Evolutionary conservation across 177 flowering plant genomes (phyloP).

Genomic region (Vitis hybrid): DNA sequence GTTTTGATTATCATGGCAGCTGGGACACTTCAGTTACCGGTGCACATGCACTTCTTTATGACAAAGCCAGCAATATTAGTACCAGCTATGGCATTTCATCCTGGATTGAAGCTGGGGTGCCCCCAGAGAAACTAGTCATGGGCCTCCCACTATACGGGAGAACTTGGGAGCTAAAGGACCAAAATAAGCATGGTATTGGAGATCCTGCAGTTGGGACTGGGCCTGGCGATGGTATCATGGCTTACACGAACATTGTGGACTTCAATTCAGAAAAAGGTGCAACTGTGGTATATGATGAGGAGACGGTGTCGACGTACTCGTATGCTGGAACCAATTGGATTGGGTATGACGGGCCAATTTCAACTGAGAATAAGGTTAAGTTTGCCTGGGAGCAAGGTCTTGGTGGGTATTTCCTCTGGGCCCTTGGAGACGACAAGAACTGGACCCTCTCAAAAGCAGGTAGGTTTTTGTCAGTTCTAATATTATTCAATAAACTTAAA

Average conservation of each 20-base stretch:
- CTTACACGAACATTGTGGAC: constrained; percentile 17
- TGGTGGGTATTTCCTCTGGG: constrained; percentile 65
- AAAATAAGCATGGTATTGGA: constrained; percentile 34
- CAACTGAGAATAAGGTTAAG: constrained; percentile 27
- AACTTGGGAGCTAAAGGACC: constrained; percentile 49
- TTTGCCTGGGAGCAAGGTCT: constrained; percentile 33
- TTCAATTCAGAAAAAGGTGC: constrained; percentile 27
- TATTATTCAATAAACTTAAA: too few relatives aligned
- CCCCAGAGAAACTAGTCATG: constrained; percentile 44
- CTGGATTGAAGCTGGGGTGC: constrained; percentile 47
- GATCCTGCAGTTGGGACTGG: constrained; percentile 40
- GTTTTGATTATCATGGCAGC: constrained; percentile 48
- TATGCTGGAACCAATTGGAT: constrained; percentile 45
- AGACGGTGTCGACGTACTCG: constrained; percentile 43
- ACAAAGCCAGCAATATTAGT: constrained; percentile 30
- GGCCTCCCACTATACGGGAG: constrained; percentile 52
- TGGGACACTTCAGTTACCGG: constrained; percentile 44
- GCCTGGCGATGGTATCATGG: constrained; percentile 31
- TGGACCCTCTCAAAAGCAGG: constrained; percentile 35
- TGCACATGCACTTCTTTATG: constrained; percentile 36
- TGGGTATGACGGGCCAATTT: constrained; percentile 40
- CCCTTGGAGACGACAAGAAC: constrained; percentile 36
- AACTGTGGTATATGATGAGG: constrained; percentile 36
- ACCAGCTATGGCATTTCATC: constrained; percentile 40
- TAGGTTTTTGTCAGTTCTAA: neutral